Conservation (phyloP, 352 stramenopile species). For the Pythium monospermum region DNA sequence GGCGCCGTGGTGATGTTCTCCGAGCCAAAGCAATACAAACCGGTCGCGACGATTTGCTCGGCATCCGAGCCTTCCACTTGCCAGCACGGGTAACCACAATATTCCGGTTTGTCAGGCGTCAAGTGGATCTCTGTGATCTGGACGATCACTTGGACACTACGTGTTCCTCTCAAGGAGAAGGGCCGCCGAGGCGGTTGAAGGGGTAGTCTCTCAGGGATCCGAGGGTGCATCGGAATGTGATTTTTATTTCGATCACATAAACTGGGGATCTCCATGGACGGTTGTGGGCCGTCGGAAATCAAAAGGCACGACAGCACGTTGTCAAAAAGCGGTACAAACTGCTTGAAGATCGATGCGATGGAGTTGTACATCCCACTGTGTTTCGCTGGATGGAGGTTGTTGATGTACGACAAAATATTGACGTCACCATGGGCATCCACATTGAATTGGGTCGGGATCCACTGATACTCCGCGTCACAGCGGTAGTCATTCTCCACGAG, state of each 20-base stretch:
- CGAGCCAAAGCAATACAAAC: slow-evolving; percentile 31
- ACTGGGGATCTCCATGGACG: not conserved
- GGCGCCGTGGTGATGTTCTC: slow-evolving; percentile 33
- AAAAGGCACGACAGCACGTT: slow-evolving; percentile 12
- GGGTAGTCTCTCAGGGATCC: slow-evolving; percentile 7
- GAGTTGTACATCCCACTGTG: slow-evolving; percentile 19
- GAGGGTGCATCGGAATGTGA: slow-evolving; percentile 9
- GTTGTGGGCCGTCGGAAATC: not conserved
- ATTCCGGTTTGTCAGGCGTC: slow-evolving; percentile 29
- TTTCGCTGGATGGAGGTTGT: slow-evolving; percentile 29
- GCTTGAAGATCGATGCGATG: slow-evolving; percentile 20
- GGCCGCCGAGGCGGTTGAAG: not conserved
- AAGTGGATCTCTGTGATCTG: slow-evolving; percentile 29
- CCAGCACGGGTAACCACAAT: slow-evolving; percentile 23
- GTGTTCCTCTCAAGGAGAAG: slow-evolving; percentile 11
- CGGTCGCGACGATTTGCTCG: slow-evolving; percentile 31
- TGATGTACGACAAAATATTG: slow-evolving; percentile 31
- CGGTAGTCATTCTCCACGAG: slow-evolving; percentile 16
- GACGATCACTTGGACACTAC: slow-evolving; percentile 30
- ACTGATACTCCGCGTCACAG: slow-evolving; percentile 19
- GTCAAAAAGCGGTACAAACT: slow-evolving; percentile 33
- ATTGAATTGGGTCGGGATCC: slow-evolving; percentile 26
- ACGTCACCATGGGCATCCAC: slow-evolving; percentile 16
- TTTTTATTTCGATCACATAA: slow-evolving; percentile 16
- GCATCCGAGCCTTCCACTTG: slow-evolving; percentile 26